Evolutionary conservation across 2,329 filamentous ascomycete genomes (phyloP), one percentile per base, ranked within the genome.

Genomic region (Fusarium armeniacum): DNA sequence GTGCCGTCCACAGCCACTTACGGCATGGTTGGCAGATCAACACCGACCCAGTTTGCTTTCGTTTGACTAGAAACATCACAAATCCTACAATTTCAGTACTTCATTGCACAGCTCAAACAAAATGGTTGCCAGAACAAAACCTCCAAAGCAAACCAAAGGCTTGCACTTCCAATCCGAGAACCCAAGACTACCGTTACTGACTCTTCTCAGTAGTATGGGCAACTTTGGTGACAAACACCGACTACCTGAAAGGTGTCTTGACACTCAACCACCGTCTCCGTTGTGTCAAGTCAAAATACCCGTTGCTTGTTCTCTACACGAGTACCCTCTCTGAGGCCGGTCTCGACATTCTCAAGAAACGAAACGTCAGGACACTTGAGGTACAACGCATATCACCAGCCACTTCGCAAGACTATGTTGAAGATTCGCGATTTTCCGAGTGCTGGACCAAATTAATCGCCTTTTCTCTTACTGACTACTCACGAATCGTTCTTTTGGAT

Each of bases 201-300:
- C 13, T 51, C 7, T 12, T 44, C 15, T 44, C 7, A 4, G 13
- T 6, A 69, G 65, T 57, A 5, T 69, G 65, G 65, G 65, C 65
- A 3, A 66, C 65, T 0, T 18, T 69, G 41, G 65, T 69, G 2
- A 69, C 65, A 0, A 65, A 69, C 1, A 35, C 30, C 1, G 36
- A 50, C 1, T 69, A 69, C 13, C 41, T 69, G 2, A 64, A 65
- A 8, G 65, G 65, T 5, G 65, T 69, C 13, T 4, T 69, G 11
- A 69, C 65, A 0, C 45, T 69, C 9, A 54, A 56, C 1, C 51
- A 69, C 2, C 57, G 65, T 16, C 20, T 69, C 0, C 41, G 46
- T 5, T 51, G 60, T 4, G 65, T 69, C 1, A 53, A 53, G 11
- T 69, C 65, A 2, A 44, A 18, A 15, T 53, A 69, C 1, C 33